phyloP scores from a whole-genome alignment of 1,284 basidiomycete genomes.

The Sphaerobolus stellatus region DNA sequence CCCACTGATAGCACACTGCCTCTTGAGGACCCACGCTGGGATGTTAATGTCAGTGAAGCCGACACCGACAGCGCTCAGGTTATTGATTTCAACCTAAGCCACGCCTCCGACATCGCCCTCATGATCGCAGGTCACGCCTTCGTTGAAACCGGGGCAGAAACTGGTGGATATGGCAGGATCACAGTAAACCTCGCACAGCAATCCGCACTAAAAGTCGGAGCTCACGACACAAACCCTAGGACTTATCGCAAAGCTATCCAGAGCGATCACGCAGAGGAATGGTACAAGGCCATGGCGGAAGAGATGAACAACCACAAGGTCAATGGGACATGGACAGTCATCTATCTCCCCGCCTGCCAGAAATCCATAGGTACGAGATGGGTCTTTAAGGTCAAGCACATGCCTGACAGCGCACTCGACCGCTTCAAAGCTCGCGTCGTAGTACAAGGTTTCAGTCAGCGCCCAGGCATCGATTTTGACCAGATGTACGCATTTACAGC shows the following conservation, averaged over 20 bases:
- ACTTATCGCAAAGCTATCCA: constrained; percentile 14
- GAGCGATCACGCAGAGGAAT: constrained; percentile 13
- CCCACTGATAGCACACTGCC: too few relatives aligned
- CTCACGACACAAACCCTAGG: constrained; percentile 8
- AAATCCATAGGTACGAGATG: neutral
- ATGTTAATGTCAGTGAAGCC: too few relatives aligned
- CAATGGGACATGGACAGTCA: neutral
- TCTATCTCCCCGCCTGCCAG: neutral
- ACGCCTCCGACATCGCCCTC: too few relatives aligned
- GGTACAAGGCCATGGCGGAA: constrained; percentile 14
- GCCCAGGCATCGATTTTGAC: constrained; percentile 33
- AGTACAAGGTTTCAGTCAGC: constrained; percentile 12
- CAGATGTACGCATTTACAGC: constrained; percentile 31
- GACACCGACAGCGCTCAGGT: too few relatives aligned
- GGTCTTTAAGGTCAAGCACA: neutral
- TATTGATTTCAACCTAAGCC: too few relatives aligned
- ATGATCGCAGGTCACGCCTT: too few relatives aligned
- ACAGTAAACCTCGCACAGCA: too few relatives aligned
- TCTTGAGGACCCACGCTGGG: too few relatives aligned
- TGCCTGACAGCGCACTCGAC: neutral
- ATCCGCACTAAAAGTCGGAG: neutral
- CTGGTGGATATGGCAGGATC: too few relatives aligned
- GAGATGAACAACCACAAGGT: constrained; percentile 13
- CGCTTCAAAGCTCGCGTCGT: constrained; percentile 14
- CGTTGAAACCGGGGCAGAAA: too few relatives aligned